Evolutionary conservation across 2,329 filamentous ascomycete genomes (phyloP).

Genomic region (Colletotrichum spaethianum): DNA sequence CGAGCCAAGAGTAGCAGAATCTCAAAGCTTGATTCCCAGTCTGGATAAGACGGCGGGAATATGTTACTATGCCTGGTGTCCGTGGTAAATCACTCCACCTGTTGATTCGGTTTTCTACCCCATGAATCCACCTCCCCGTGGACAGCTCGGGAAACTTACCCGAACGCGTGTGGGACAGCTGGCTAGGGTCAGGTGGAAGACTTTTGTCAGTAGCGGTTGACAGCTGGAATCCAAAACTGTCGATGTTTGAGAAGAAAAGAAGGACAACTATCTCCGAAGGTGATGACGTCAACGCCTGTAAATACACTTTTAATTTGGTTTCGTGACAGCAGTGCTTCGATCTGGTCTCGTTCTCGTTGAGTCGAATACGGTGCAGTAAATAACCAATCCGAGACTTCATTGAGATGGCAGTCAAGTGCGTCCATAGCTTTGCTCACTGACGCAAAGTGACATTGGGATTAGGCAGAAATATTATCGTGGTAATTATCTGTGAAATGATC

Average conservation of each 20-base stretch:
- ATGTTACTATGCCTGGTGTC: background rate
- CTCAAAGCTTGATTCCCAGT: background rate
- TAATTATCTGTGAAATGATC: background rate
- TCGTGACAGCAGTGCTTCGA: background rate
- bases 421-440: background rate
- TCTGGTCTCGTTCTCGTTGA: background rate
- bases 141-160: too few species aligned
- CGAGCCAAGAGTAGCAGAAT: background rate
- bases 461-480: too few species aligned
- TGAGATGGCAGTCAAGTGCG: too few species aligned
- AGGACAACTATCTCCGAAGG: background rate
- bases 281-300: background rate
- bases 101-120: background rate
- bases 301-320: slow-evolving; percentile 6
- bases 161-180: too few species aligned
- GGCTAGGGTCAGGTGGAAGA: background rate
- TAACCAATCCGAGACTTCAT: background rate
- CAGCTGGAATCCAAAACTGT: slow-evolving; percentile 16
- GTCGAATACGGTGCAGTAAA: background rate
- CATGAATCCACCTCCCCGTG: background rate
- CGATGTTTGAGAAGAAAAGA: slow-evolving; percentile 15
- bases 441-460: background rate
- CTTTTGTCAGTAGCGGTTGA: background rate
- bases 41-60: background rate
- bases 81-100: background rate